Evolutionary conservation across 2,329 filamentous ascomycete species (phyloP).

Genomic region (Blastomyces percursus): DNA sequence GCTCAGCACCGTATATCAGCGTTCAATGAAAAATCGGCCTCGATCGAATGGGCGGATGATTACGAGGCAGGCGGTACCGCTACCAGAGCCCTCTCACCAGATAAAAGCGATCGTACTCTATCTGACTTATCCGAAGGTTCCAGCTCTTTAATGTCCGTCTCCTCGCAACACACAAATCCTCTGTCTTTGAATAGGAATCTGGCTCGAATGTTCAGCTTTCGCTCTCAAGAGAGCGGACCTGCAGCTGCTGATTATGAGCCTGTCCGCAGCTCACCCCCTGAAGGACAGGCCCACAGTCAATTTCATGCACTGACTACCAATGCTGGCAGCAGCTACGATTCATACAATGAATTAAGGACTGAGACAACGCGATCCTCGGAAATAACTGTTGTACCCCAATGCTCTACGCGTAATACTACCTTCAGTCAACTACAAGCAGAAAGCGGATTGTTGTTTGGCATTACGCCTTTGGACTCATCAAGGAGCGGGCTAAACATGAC

Average conservation of each 20-base stretch:
- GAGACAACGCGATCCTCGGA: conserved; percentile 6
- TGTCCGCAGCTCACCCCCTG: conserved; percentile 1
- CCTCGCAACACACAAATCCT: conserved; percentile 12
- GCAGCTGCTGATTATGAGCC: not conserved
- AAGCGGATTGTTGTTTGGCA: conserved; percentile 42
- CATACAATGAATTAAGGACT: conserved; percentile 5
- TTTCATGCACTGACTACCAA: not conserved
- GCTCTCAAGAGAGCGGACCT: not conserved
- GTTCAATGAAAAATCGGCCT: conserved; percentile 6
- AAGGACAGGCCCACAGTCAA: not conserved
- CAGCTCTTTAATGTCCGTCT: conserved; percentile 8
- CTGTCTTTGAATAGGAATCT: conserved; percentile 6
- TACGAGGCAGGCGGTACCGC: conserved; percentile 13
- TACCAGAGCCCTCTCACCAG: conserved; percentile 35
- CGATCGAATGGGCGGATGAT: conserved; percentile 3
- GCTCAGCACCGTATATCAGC: not conserved
- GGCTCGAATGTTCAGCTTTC: conserved; percentile 6
- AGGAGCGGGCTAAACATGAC: conserved; percentile 14
- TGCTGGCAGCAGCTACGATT: conserved; percentile 9
- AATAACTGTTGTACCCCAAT: conserved; percentile 4
- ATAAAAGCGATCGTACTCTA: conserved; percentile 44
- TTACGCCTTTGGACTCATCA: conserved; percentile 25
- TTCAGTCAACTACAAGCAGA: conserved; percentile 42
- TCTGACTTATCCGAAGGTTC: conserved; percentile 47
- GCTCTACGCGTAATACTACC: conserved; percentile 32